These are phyloP conservation scores for Rhynchospora breviuscula DNA, from an alignment of 176 grass and related monocot species.

Conservation along the genomic window DNA sequence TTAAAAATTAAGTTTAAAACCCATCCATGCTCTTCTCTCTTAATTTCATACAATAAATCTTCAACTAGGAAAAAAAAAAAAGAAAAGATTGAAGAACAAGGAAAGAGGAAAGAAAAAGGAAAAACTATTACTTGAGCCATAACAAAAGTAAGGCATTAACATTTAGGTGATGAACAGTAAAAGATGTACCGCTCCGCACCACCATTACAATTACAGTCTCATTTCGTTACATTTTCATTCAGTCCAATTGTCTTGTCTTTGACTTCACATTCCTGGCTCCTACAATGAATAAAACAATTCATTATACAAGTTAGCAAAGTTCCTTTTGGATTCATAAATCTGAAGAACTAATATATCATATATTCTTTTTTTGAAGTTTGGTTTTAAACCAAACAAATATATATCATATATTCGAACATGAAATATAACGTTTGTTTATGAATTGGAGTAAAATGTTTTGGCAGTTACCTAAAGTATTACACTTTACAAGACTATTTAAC, in stretches of 20 bases:
- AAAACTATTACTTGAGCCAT: slow-evolving; percentile 3
- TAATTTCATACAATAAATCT: slow-evolving; percentile 2
- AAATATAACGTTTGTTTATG: neutral
- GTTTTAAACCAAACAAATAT: too few species aligned
- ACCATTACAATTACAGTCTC: slow-evolving; percentile 9
- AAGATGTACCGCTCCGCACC: slow-evolving; percentile 13
- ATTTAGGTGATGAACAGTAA: slow-evolving; percentile 19
- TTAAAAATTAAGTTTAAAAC: slow-evolving; percentile 17
- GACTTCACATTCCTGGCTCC: slow-evolving; percentile 24
- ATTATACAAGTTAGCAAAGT: neutral
- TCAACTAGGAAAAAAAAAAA: neutral
- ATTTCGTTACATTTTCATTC: neutral
- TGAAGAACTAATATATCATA: neutral
- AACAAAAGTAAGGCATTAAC: slow-evolving; percentile 6
- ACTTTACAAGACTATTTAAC: neutral
- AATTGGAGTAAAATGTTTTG: neutral
- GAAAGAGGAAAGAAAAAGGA: slow-evolving; percentile 15
- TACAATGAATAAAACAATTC: neutral
- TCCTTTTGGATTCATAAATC: neutral
- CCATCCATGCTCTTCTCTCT: slow-evolving; percentile 4
- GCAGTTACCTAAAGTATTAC: neutral
- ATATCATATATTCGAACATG: neutral
- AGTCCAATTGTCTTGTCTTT: slow-evolving; percentile 19
- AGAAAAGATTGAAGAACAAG: slow-evolving; percentile 18
- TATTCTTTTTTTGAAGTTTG: neutral